These are phyloP conservation scores for Nakazawaea pomicola DNA, from an alignment of 805 yeast species.

Conservation along the genomic window DNA sequence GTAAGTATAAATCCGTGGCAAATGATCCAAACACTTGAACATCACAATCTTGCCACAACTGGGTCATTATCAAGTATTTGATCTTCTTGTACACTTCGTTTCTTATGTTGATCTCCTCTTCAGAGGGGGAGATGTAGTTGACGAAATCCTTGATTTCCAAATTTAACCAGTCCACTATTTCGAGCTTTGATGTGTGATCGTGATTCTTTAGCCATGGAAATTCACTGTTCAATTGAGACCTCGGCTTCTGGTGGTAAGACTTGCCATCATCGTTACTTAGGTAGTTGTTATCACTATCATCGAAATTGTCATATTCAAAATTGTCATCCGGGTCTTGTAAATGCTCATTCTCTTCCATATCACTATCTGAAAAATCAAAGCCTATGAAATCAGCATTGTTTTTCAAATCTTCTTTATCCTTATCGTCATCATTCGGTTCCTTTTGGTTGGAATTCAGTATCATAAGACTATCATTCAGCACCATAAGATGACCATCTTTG, in stretches of 20 bases:
- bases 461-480: too few species aligned
- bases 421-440: conserved; percentile 22
- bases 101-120: conserved; percentile 62
- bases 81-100: conserved; percentile 59
- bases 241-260: conserved; percentile 21
- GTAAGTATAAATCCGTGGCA: conserved; percentile 89
- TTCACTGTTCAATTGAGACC: conserved; percentile 27
- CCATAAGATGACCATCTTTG: too few species aligned
- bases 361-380: conserved; percentile 39
- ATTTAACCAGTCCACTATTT: conserved; percentile 82
- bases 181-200: conserved; percentile 72
- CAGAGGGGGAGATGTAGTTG: conserved; percentile 79
- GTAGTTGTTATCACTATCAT: conserved; percentile 31
- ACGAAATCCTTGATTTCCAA: conserved; percentile 82
- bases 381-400: conserved; percentile 50
- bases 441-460: too few species aligned
- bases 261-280: conserved; percentile 40
- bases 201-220: conserved; percentile 78
- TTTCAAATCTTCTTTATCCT: conserved; percentile 29
- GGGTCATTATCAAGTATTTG: conserved; percentile 43
- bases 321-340: conserved; percentile 9
- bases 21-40: conserved; percentile 88
- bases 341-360: conserved; percentile 31
- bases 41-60: conserved; percentile 74
- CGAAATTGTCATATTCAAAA: conserved; percentile 18